Base-by-base conservation (phyloP, 225 moss, liverwort and hornwort species). In the Marchantia polymorpha region DNA sequence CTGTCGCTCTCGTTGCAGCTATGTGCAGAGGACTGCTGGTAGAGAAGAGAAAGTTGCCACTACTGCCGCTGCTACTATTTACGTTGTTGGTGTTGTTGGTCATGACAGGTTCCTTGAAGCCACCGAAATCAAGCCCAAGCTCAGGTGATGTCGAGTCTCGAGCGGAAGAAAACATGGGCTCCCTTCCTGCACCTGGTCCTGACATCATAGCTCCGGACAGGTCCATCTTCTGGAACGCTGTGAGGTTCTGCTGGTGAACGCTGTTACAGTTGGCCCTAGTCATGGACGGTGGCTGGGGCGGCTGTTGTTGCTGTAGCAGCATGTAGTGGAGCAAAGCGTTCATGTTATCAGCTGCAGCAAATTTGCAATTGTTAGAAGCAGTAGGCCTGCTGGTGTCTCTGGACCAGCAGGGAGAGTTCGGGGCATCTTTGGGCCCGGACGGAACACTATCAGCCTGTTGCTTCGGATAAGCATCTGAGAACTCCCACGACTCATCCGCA, bases 241-340 rank as follows among this genome's bases (percentile, higher is more conserved):
- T 68, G 60, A 31, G 64, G 54, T 66, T 73, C 55, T 64, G 68
- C 60, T 52, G 74, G 52, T 74, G 64, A 26, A 19, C n/a, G 25
- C 12, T 53, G 75, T 58, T 55, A 25, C 19, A 47, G 55, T 30
- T 79, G 6, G 74, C 31, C n/a, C 64, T 64, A 14, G 12, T 6
- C 19, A 56, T 31, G 26, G 8, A 0, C 25, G 9, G 64, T 11
- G 64, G 23, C 64, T 20, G 64, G 0, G 58, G 15, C 58, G 5
- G 58, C 22, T 6, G 61, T 61, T 22, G 61, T 23, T 61, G 22
- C n/a, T 61, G 61, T 22, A 66, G 83, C 29, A 83, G 75, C 74
- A 83, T 79, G 20, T 83, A 83, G 22, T 83, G 79, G 15, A 83
- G 83, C 73, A 83, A 83, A 64, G 75, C 66, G 58, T 52, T 69